Conservation (phyloP, 75 land plant species). For the Larix kaempferi region DNA sequence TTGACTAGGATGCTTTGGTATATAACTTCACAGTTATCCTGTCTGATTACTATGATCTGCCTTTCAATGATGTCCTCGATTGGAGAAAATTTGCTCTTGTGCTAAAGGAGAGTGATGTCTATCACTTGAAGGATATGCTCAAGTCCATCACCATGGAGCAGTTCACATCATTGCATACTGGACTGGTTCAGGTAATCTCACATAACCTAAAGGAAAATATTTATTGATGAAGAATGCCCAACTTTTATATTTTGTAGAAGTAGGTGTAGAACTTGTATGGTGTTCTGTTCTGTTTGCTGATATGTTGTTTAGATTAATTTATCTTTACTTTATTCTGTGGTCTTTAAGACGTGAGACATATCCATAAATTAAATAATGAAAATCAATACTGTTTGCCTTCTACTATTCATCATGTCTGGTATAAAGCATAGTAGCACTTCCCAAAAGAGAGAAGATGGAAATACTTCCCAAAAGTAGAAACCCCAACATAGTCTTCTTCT, state of each 20-base stretch:
- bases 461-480: too few relatives aligned
- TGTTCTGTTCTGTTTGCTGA: neutral
- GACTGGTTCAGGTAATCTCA: constrained; percentile 49
- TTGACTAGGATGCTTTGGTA: constrained; percentile 4
- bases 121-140: constrained; percentile 66
- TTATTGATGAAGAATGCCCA: constrained; percentile 3
- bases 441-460: too few relatives aligned
- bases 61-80: constrained; percentile 88
- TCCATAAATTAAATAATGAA: too few relatives aligned
- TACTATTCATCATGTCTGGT: neutral
- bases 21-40: constrained; percentile 56
- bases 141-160: constrained; percentile 46
- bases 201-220: neutral
- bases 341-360: too few relatives aligned
- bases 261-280: neutral
- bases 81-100: constrained; percentile 79
- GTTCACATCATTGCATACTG: constrained; percentile 49
- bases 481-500: too few relatives aligned
- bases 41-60: constrained; percentile 87
- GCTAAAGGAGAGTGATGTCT: constrained; percentile 69
- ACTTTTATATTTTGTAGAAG: neutral
- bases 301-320: too few relatives aligned
- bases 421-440: too few relatives aligned
- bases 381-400: neutral
- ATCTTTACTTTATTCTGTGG: too few relatives aligned